Percentiles rank a stretch among this genome's conserved stretches.
Conservation (phyloP, 768 basidiomycete genomes). For the Tricholoma sp. region DNA sequence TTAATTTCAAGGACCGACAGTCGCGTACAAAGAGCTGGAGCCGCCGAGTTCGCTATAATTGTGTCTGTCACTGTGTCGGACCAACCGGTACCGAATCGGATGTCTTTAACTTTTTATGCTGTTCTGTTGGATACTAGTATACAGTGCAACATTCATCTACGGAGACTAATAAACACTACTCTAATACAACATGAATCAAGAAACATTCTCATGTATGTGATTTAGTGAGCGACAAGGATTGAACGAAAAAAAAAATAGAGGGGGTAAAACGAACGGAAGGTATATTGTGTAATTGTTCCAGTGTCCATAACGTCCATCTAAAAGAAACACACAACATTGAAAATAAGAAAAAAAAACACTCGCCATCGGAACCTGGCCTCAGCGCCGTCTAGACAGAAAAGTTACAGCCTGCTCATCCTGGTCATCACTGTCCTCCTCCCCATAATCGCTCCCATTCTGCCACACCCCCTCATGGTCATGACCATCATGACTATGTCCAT, state of each 20-base stretch:
- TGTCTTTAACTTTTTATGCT: background rate
- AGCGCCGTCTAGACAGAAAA: conserved; percentile 25
- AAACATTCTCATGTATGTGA: background rate
- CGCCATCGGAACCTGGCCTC: background rate
- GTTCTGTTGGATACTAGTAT: background rate
- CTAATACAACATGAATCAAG: background rate
- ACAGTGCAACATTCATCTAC: conserved; percentile 1
- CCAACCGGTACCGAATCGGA: no score
- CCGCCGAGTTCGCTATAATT: no score
- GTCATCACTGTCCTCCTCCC: conserved; percentile 16
- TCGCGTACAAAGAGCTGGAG: no score
- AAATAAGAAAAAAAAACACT: background rate
- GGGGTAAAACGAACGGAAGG: background rate
- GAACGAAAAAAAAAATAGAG: background rate
- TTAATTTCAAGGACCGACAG: no score
- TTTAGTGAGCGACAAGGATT: background rate
- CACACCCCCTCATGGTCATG: conserved; percentile 16
- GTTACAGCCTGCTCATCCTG: conserved; percentile 24
- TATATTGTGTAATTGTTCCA: background rate
- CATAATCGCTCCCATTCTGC: conserved; percentile 14
- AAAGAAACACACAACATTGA: background rate
- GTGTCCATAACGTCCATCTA: background rate
- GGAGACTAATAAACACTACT: background rate
- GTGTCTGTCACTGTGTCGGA: no score
- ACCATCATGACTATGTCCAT: conserved; percentile 10